These are phyloP conservation scores for Pisolithus marmoratus DNA, from an alignment of 768 basidiomycete species.

Conservation along the genomic window DNA sequence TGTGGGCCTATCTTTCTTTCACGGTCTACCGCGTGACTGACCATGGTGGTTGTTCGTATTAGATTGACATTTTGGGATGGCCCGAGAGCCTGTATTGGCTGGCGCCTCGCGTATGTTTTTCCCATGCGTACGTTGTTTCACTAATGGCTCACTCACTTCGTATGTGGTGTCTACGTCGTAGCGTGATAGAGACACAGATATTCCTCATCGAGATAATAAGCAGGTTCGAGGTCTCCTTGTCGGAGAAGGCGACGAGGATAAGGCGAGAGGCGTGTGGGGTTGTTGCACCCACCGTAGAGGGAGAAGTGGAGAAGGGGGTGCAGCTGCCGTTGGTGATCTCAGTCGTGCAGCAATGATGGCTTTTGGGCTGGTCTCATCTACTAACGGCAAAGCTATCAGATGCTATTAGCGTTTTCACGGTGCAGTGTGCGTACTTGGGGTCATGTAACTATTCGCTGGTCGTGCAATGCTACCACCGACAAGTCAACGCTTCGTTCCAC, in stretches of 20 bases:
- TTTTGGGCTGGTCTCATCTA: too few species aligned
- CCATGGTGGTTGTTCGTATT: not conserved
- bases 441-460: too few species aligned
- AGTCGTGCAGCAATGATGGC: not conserved
- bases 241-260: slow-evolving; percentile 20
- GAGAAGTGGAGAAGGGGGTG: slow-evolving; percentile 35
- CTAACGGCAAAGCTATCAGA: too few species aligned
- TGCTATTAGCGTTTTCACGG: too few species aligned
- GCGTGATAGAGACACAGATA: slow-evolving; percentile 43
- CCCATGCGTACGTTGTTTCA: not conserved
- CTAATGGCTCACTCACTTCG: not conserved
- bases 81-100: slow-evolving; percentile 2
- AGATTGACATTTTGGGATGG: slow-evolving; percentile 1
- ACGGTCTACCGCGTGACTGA: not conserved
- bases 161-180: not conserved
- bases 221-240: slow-evolving; percentile 41
- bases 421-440: too few species aligned
- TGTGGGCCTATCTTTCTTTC: slow-evolving; percentile 9
- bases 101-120: slow-evolving; percentile 11
- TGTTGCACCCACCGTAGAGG: slow-evolving; percentile 40
- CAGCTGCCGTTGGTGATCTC: slow-evolving; percentile 36
- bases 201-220: slow-evolving; percentile 46
- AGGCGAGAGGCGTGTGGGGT: slow-evolving; percentile 36
- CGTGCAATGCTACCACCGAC: slow-evolving; percentile 7
- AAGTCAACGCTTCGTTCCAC: slow-evolving; percentile 34